Conservation (phyloP, 1,284 basidiomycete species). For the Tilletia horrida region DNA sequence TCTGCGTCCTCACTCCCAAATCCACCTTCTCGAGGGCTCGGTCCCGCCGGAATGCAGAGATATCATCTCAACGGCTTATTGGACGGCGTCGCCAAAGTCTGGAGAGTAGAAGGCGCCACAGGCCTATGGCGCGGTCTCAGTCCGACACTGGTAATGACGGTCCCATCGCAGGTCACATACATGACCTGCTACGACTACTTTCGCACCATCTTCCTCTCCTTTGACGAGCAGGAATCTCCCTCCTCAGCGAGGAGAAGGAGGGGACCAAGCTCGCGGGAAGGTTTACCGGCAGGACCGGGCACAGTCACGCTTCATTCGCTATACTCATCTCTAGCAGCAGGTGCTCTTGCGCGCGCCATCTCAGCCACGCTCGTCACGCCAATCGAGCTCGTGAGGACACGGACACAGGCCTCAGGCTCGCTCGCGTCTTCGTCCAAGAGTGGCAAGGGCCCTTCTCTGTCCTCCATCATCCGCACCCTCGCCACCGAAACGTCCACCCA, state of each 20-base stretch:
- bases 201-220: constrained; percentile 57
- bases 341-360: constrained; percentile 74
- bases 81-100: constrained; percentile 51
- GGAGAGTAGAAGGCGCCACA: constrained; percentile 41
- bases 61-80: constrained; percentile 43
- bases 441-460: constrained; percentile 27
- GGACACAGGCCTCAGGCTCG: constrained; percentile 64
- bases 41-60: background rate
- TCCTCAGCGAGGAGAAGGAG: constrained; percentile 17
- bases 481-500: constrained; percentile 30
- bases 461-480: constrained; percentile 37
- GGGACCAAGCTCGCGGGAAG: no score
- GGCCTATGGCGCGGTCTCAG: constrained; percentile 52
- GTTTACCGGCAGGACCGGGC: background rate
- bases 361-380: constrained; percentile 81
- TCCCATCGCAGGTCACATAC: constrained; percentile 87
- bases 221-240: constrained; percentile 20
- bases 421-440: background rate
- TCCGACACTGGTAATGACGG: constrained; percentile 65
- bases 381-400: constrained; percentile 87
- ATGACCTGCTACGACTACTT: constrained; percentile 95
- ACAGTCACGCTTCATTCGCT: constrained; percentile 50
- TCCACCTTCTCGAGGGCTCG: background rate
- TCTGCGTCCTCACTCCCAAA: background rate
- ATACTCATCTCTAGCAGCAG: constrained; percentile 74